These are phyloP conservation scores for Pseudognaphalium luteoalbum DNA, from an alignment of 129 eudicot species.

Conservation along the genomic window DNA sequence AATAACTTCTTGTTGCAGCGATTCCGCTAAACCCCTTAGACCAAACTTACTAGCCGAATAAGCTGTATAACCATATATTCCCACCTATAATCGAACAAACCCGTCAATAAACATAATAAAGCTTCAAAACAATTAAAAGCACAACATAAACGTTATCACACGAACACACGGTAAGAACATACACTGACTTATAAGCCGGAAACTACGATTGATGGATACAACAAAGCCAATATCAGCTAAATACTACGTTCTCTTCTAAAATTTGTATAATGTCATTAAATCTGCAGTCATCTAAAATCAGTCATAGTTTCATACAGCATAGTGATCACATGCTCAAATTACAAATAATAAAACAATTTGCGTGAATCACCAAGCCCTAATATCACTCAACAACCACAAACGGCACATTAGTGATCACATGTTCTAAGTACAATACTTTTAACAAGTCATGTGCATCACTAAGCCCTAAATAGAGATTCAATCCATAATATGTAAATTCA, in stretches of 20 bases:
- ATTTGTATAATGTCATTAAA: not conserved
- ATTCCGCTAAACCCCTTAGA: slow-evolving; percentile 89
- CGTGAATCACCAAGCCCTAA: too few species aligned
- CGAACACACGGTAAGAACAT: not conserved
- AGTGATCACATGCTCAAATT: not conserved
- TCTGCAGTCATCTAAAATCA: not conserved
- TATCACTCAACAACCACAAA: too few species aligned
- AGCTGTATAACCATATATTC: slow-evolving; percentile 92
- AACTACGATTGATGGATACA: not conserved
- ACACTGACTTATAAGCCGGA: not conserved
- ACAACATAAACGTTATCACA: not conserved
- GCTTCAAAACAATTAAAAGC: slow-evolving; percentile 3
- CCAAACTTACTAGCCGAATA: slow-evolving; percentile 97
- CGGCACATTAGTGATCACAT: too few species aligned
- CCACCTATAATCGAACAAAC: slow-evolving; percentile 50
- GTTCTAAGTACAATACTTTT: not conserved
- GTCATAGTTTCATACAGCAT: not conserved
- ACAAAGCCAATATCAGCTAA: not conserved
- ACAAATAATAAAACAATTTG: too few species aligned
- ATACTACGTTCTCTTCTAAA: too few species aligned
- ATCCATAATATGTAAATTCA: not conserved
- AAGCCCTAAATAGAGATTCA: not conserved
- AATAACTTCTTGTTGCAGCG: slow-evolving; percentile 85
- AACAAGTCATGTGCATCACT: not conserved
- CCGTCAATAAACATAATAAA: slow-evolving; percentile 10